These are phyloP conservation scores for Schwanniomyces polymorphus DNA, from an alignment of 805 yeast species.

Conservation along the genomic window DNA sequence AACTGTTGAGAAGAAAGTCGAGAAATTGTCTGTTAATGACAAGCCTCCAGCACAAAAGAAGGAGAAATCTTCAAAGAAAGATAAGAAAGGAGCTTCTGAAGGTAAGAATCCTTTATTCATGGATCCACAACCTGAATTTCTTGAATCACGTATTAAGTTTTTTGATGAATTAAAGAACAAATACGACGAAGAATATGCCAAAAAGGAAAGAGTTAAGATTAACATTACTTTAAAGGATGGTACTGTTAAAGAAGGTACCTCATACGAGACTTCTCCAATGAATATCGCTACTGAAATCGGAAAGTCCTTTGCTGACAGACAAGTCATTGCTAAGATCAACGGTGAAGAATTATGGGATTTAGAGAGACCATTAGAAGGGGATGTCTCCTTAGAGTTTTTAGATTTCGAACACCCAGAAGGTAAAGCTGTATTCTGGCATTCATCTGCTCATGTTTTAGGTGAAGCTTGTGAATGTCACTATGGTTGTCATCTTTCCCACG, in stretches of 20 bases:
- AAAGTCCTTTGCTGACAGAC: slow-evolving; percentile 84
- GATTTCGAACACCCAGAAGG: slow-evolving; percentile 96
- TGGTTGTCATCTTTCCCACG: slow-evolving; percentile 84
- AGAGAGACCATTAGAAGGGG: slow-evolving; percentile 85
- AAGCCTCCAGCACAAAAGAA: slow-evolving; percentile 6
- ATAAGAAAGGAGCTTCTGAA: slow-evolving; percentile 43
- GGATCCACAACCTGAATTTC: slow-evolving; percentile 82
- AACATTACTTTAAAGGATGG: slow-evolving; percentile 88
- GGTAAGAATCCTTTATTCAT: slow-evolving; percentile 39
- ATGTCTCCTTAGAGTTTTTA: slow-evolving; percentile 69
- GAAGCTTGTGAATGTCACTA: slow-evolving; percentile 96
- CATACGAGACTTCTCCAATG: slow-evolving; percentile 91
- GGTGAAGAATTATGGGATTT: slow-evolving; percentile 88
- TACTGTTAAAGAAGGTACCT: slow-evolving; percentile 66
- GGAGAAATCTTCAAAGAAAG: slow-evolving; percentile 18
- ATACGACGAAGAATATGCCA: slow-evolving; percentile 70
- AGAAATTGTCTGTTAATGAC: slow-evolving; percentile 38
- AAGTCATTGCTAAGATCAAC: slow-evolving; percentile 87
- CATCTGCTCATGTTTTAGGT: slow-evolving; percentile 96
- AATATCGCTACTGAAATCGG: slow-evolving; percentile 82
- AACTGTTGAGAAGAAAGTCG: slow-evolving; percentile 46
- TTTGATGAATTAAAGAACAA: slow-evolving; percentile 80
- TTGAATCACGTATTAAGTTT: slow-evolving; percentile 73
- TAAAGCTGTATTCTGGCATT: slow-evolving; percentile 96
- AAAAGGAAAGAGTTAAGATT: slow-evolving; percentile 58